Conservation (phyloP, 129 eudicot genomes). For the Flaveria brownii region DNA sequence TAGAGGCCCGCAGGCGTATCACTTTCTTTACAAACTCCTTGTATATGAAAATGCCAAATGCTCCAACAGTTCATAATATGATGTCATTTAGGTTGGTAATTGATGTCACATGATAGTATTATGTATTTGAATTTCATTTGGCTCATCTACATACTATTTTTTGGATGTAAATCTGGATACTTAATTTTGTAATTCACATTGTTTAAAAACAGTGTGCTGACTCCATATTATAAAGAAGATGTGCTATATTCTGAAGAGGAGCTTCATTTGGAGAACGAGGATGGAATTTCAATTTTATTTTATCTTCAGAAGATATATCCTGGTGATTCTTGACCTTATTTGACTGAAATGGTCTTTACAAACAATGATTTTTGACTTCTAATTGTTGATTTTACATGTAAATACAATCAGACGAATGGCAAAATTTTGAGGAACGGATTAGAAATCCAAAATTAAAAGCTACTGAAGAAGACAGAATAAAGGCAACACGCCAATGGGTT, state of each 20-base stretch:
- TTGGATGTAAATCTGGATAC: conserved; percentile 11
- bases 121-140: not conserved
- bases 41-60: conserved; percentile 91
- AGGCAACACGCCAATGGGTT: conserved; percentile 84
- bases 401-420: conserved; percentile 75
- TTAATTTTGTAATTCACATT: conserved; percentile 13
- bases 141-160: conserved; percentile 16
- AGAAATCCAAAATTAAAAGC: conserved; percentile 55
- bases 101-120: not conserved
- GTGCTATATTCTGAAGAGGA: conserved; percentile 90
- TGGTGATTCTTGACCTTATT: conserved; percentile 50
- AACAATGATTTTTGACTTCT: conserved; percentile 11
- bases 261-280: conserved; percentile 86
- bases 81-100: conserved; percentile 86
- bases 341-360: conserved; percentile 3
- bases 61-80: conserved; percentile 96
- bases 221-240: conserved; percentile 92
- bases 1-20: conserved; percentile 96
- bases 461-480: conserved; percentile 46
- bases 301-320: conserved; percentile 97
- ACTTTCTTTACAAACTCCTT: conserved; percentile 96
- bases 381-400: conserved; percentile 22
- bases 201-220: conserved; percentile 67
- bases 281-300: conserved; percentile 89
- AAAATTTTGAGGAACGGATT: conserved; percentile 66